These are phyloP conservation scores for Pythium brachiatum DNA, from an alignment of 352 stramenopile genomes.

Conservation along the genomic window DNA sequence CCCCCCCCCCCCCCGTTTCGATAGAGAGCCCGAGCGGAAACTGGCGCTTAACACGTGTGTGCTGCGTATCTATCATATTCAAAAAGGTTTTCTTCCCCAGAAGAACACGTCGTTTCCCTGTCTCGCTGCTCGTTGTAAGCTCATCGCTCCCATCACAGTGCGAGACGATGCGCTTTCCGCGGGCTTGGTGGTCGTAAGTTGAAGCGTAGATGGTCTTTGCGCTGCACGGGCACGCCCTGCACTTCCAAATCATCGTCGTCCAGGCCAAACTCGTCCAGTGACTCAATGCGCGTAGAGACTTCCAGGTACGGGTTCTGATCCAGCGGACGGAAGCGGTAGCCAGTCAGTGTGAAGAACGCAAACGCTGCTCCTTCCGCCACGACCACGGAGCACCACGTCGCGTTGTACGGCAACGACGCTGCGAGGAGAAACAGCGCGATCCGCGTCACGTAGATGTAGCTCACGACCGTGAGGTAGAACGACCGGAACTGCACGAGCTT, in stretches of 20 bases:
- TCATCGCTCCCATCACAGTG: neutral
- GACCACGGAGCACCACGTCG: constrained; percentile 68
- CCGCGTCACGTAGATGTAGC: constrained; percentile 98
- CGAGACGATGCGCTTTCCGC: constrained; percentile 11
- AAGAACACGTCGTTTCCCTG: neutral
- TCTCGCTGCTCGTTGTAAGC: neutral
- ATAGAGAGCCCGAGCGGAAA: too few species aligned
- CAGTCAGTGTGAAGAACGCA: constrained; percentile 92
- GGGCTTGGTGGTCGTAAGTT: constrained; percentile 23
- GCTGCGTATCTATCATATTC: neutral
- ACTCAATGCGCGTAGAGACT: constrained; percentile 66
- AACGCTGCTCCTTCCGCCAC: constrained; percentile 80
- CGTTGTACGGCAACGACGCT: constrained; percentile 90
- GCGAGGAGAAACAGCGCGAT: constrained; percentile 94
- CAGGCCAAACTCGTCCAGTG: constrained; percentile 73
- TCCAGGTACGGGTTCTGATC: constrained; percentile 92
- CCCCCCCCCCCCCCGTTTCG: too few species aligned
- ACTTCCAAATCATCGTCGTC: constrained; percentile 52
- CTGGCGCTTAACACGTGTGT: too few species aligned
- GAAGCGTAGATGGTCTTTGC: constrained; percentile 31
- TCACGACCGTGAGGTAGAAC: constrained; percentile 96
- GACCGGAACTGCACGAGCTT: constrained; percentile 96
- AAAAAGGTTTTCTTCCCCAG: neutral
- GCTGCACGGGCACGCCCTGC: constrained; percentile 29
- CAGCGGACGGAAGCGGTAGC: constrained; percentile 90